Percentiles rank a stretch among this genome's conserved stretches.
phyloP scores from a whole-genome alignment of 225 moss, liverwort and hornwort genomes.

The Takakia lepidozioides region DNA sequence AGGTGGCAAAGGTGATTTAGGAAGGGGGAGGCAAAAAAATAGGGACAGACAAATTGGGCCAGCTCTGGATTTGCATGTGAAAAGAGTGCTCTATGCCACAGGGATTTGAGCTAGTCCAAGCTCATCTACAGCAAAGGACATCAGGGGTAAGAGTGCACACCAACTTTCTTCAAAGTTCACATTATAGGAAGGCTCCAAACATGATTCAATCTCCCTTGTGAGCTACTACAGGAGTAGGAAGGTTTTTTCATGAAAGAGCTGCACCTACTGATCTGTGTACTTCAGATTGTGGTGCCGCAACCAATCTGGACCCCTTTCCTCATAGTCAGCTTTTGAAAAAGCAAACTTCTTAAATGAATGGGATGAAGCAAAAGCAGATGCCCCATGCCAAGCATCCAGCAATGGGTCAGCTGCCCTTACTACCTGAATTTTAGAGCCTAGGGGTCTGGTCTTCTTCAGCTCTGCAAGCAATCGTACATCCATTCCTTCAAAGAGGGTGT shows the following conservation, averaged over 20 bases:
- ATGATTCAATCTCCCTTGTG: no score
- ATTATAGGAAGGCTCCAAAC: no score
- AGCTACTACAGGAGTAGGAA: no score
- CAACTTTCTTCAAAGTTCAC: no score
- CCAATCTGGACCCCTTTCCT: slow-evolving; percentile 82
- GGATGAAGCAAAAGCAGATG: slow-evolving; percentile 58
- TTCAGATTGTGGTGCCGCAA: slow-evolving; percentile 69
- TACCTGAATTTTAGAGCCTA: slow-evolving; percentile 49
- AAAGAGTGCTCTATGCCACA: no score
- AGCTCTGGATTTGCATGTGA: no score
- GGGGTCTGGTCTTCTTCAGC: slow-evolving; percentile 51
- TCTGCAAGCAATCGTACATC: slow-evolving; percentile 59
- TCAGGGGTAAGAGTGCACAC: no score
- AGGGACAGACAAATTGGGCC: no score
- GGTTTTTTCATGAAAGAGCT: not conserved
- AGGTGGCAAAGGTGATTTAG: no score
- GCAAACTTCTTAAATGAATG: slow-evolving; percentile 52
- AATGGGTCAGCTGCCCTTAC: slow-evolving; percentile 55
- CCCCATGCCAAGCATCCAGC: slow-evolving; percentile 87
- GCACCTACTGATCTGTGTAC: slow-evolving; percentile 31
- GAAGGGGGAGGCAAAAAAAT: no score
- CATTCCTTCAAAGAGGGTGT: slow-evolving; percentile 66
- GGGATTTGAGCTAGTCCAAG: no score
- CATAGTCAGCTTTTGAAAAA: slow-evolving; percentile 71
- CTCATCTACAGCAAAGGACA: no score